Evolutionary conservation across 129 eudicot genomes (phyloP).

Genomic region (Escallonia rubra): DNA sequence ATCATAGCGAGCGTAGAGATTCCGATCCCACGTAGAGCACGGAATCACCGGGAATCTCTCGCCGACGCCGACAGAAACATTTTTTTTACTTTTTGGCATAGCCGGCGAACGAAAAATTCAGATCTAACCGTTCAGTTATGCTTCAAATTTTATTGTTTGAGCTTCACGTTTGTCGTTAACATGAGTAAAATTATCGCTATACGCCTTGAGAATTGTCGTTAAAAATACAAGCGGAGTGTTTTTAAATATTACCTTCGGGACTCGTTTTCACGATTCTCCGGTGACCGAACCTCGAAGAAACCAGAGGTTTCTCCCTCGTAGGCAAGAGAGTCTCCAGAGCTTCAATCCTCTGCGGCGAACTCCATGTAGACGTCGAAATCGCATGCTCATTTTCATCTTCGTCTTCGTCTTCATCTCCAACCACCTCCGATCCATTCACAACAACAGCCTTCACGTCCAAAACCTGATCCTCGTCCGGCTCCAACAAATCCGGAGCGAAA

Average conservation of each 20-base stretch:
- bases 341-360: slow-evolving; percentile 11
- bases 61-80: not conserved
- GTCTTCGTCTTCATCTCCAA: not conserved
- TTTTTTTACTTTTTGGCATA: not conserved
- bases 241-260: slow-evolving; percentile 43
- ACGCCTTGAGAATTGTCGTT: not conserved
- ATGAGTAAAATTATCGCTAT: too few relatives aligned
- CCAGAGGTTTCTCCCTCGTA: slow-evolving; percentile 40
- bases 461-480: slow-evolving; percentile 16
- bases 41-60: not conserved
- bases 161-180: too few relatives aligned
- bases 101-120: not conserved
- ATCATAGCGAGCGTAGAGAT: not conserved
- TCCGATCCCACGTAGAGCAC: not conserved
- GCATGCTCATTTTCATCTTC: slow-evolving; percentile 18
- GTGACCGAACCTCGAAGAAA: slow-evolving; percentile 45
- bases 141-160: too few relatives aligned
- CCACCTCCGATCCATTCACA: slow-evolving; percentile 10
- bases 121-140: slow-evolving; percentile 20
- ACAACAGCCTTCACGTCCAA: slow-evolving; percentile 31
- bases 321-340: slow-evolving; percentile 9
- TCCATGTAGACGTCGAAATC: slow-evolving; percentile 30
- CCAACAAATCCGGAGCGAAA: slow-evolving; percentile 8
- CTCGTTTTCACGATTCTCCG: slow-evolving; percentile 33
- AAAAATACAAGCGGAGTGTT: not conserved